Evolutionary conservation across 306 rosid species (phyloP).

Genomic region (Sechiopsis laciniata): DNA sequence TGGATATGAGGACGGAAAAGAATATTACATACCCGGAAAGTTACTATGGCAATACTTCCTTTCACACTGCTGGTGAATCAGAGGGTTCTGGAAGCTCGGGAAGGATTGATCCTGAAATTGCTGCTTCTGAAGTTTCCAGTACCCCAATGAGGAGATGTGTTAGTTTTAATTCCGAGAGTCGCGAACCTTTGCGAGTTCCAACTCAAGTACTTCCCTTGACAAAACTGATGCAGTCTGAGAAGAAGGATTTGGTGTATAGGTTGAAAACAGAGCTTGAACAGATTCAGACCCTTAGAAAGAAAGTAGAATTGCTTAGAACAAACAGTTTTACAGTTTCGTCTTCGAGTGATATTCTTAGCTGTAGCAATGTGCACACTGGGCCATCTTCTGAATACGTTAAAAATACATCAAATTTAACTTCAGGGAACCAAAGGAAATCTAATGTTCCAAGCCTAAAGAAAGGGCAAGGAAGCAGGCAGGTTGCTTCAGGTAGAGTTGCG

Average conservation of each 20-base stretch:
- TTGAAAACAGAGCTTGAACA: constrained; percentile 62
- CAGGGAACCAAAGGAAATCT: constrained; percentile 29
- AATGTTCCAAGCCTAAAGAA: constrained; percentile 33
- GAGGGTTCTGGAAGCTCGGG: constrained; percentile 85
- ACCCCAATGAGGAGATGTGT: constrained; percentile 51
- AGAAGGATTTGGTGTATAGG: constrained; percentile 43
- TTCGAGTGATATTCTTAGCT: constrained; percentile 68
- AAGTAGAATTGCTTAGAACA: constrained; percentile 45
- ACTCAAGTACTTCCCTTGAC: constrained; percentile 52
- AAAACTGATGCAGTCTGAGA: constrained; percentile 37
- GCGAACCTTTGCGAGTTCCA: constrained; percentile 37
- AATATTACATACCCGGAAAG: constrained; percentile 44
- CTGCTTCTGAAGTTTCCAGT: constrained; percentile 62
- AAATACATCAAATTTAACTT: constrained; percentile 33
- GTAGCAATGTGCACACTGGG: constrained; percentile 48
- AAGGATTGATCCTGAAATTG: constrained; percentile 51
- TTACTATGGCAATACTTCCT: constrained; percentile 41
- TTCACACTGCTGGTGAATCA: constrained; percentile 47
- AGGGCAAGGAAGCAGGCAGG: constrained; percentile 43
- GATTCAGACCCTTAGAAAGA: constrained; percentile 52
- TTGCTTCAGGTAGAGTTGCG: constrained; percentile 48
- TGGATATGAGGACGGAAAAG: constrained; percentile 36
- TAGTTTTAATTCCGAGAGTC: constrained; percentile 42
- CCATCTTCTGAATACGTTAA: constrained; percentile 30
- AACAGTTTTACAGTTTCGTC: constrained; percentile 54